Evolutionary conservation across 176 grass and related monocot genomes (phyloP).

Genomic region (Hyparrhenia diplandra): DNA sequence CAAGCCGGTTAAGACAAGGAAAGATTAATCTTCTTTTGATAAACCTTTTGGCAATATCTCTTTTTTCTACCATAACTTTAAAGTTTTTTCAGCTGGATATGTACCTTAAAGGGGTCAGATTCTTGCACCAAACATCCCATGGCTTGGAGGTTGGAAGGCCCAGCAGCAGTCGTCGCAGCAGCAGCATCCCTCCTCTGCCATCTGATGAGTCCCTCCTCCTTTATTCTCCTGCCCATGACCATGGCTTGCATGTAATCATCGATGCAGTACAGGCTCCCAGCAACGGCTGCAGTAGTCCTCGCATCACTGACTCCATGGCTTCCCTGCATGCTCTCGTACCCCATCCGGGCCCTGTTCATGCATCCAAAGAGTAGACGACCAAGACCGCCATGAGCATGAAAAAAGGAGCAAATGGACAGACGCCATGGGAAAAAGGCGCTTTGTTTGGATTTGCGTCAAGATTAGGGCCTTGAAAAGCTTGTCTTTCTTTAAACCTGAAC

Average conservation of each 20-base stretch:
- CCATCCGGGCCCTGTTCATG: constrained; percentile 54
- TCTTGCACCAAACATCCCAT: constrained; percentile 56
- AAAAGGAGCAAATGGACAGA: constrained; percentile 30
- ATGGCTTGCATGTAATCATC: constrained; percentile 84
- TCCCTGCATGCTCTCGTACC: constrained; percentile 58
- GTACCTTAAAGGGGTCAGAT: constrained; percentile 89
- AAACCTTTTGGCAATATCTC: constrained; percentile 15
- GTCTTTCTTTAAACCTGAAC: constrained; percentile 25
- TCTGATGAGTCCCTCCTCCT: constrained; percentile 58
- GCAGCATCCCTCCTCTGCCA: constrained; percentile 68
- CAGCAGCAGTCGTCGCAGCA: too few species aligned
- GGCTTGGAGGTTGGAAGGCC: constrained; percentile 52
- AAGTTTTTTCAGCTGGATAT: constrained; percentile 17
- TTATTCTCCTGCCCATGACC: constrained; percentile 61
- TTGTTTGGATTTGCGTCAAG: constrained; percentile 30
- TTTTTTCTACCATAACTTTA: neutral
- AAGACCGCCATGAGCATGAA: neutral
- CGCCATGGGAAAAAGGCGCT: constrained; percentile 22
- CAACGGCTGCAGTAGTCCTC: too few species aligned
- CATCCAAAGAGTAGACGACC: constrained; percentile 13
- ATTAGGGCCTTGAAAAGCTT: constrained; percentile 36
- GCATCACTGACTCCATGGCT: constrained; percentile 52
- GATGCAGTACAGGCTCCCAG: constrained; percentile 54
- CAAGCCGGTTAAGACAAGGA: constrained; percentile 36
- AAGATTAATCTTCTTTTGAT: constrained; percentile 33